phyloP scores from a whole-genome alignment of 768 basidiomycete species.

The Boletus vinaceobasis region DNA sequence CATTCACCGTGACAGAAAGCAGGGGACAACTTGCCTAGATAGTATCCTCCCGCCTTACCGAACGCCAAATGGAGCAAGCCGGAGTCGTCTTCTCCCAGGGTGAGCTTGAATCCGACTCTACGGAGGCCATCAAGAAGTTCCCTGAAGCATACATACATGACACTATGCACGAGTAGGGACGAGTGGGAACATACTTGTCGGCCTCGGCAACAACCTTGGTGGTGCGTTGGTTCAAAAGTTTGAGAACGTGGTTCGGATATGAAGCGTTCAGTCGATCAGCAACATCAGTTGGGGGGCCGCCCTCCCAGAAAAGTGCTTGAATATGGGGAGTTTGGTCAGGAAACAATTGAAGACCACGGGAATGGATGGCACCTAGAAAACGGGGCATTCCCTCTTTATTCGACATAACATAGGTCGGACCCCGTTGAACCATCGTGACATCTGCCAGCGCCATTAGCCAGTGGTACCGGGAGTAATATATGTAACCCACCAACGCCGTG shows the following conservation, averaged over 20 bases:
- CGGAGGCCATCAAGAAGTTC: constrained; percentile 54
- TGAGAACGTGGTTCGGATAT: constrained; percentile 35
- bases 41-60: constrained; percentile 58
- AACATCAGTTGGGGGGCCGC: constrained; percentile 45
- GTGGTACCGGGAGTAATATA: not conserved
- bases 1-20: not conserved
- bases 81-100: constrained; percentile 46
- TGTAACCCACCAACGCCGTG: constrained; percentile 42
- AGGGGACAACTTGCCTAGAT: constrained; percentile 45
- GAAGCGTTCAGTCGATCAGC: constrained; percentile 54
- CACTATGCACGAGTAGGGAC: not conserved
- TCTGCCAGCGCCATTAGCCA: constrained; percentile 25
- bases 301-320: constrained; percentile 41
- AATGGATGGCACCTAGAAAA: constrained; percentile 10
- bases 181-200: constrained; percentile 44
- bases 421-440: constrained; percentile 49
- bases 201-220: constrained; percentile 46
- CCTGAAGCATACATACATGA: constrained; percentile 24
- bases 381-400: constrained; percentile 38
- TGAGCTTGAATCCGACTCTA: constrained; percentile 54
- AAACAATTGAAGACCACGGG: constrained; percentile 13
- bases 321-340: not conserved
- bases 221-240: constrained; percentile 34
- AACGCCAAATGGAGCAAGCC: constrained; percentile 51
- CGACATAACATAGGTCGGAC: constrained; percentile 53